These are phyloP conservation scores for Leccinum sublutescens DNA, from an alignment of 768 basidiomycete species.

Conservation along the genomic window DNA sequence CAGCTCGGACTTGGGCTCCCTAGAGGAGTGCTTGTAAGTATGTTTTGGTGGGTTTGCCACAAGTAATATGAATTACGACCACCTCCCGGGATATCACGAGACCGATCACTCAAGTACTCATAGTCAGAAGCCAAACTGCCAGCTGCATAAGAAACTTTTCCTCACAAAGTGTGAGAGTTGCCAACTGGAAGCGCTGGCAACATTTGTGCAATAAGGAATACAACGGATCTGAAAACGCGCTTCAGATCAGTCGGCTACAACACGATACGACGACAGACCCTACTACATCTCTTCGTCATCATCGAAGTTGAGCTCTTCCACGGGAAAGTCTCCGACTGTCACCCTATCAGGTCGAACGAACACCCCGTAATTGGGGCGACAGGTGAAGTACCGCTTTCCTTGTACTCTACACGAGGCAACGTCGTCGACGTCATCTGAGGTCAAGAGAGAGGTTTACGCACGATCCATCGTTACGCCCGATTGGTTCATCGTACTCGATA, in stretches of 20 bases:
- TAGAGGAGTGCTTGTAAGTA: too few species aligned
- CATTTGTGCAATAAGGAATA: too few species aligned
- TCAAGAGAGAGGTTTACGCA: slow-evolving; percentile 42
- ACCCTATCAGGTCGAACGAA: slow-evolving; percentile 87
- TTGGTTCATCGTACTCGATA: slow-evolving; percentile 91
- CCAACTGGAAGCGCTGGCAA: too few species aligned
- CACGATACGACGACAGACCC: background rate
- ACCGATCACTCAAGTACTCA: too few species aligned
- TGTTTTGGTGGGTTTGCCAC: too few species aligned
- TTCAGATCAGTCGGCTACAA: background rate
- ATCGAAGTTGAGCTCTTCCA: slow-evolving; percentile 72
- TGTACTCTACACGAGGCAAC: slow-evolving; percentile 55
- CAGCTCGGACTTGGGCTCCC: background rate
- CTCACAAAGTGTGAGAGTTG: too few species aligned
- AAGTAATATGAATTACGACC: background rate
- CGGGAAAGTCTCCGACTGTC: slow-evolving; percentile 81
- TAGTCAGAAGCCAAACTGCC: too few species aligned
- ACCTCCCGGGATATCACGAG: background rate
- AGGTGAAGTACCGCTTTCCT: slow-evolving; percentile 83
- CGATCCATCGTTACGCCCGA: slow-evolving; percentile 96
- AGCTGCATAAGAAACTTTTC: too few species aligned
- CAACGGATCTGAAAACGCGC: background rate
- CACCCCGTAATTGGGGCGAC: slow-evolving; percentile 71
- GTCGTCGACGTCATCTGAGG: background rate
- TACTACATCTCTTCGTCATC: slow-evolving; percentile 74